Base-by-base conservation (phyloP, 2,329 filamentous ascomycete species). In the Talaromyces sp. region DNA sequence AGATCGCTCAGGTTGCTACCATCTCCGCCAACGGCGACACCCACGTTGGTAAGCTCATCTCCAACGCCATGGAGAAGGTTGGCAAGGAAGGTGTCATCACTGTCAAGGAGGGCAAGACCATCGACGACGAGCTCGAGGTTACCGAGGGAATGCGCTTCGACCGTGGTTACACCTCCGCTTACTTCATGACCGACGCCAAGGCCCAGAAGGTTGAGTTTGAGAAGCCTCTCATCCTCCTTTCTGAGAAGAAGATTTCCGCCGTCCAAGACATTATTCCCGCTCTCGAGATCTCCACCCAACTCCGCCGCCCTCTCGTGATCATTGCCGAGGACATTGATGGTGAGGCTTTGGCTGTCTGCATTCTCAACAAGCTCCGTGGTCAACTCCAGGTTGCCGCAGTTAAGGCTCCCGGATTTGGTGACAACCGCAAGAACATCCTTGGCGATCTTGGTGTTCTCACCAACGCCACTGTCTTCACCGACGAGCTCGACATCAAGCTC, bases 141-240 rank as follows among this genome's bases (percentile, higher is more conserved):
- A 99, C 95, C 67, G 95, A 99, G 89, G 95, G 95, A 79, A 99
- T 99, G 95, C 93, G 95, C 81, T 99, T 99, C 84, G 95, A 99
- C 88, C 94, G 95, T 77, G 95, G 95, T 69, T 99, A 91, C 82
- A 94, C 97, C 78, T 99, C 95, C 29, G 93, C 95, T 73, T 99
- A 99, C 89, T 99, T 99, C 87, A 99, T 99, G 85, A 99, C 95
- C 84, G 95, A 99, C 77, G 84, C 93, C 87, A 99, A 99, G 90
- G 82, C 93, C 67, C 93, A 96, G 81, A 99, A 99, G 89, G 93
- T 98, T 66, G 95, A 99, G 84, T 99, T 99, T 72, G 95, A 99
- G 89, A 98, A 99, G 88, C 95, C 95, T 70, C 83, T 99, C 78
- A 95, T 99, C 79, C 91, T 99, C 60, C 91, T 99, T 64, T 98